Evolutionary conservation across 768 basidiomycete genomes (phyloP).

Genomic region (Kwoniella bestiolae): DNA sequence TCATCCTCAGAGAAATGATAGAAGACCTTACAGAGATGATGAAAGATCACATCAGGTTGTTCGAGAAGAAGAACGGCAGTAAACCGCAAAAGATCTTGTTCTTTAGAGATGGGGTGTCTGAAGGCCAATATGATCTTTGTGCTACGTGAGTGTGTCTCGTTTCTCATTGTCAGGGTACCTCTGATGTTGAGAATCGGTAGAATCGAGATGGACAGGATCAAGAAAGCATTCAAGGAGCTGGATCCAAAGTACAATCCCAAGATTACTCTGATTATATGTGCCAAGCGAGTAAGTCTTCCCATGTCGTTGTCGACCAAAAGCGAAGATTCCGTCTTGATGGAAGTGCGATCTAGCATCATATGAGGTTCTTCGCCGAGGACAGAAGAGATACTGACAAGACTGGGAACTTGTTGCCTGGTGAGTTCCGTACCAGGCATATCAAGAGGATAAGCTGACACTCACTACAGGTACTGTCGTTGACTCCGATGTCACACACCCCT

Average conservation of each 20-base stretch:
- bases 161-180: neutral
- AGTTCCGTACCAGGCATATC: neutral
- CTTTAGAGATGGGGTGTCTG: slow-evolving; percentile 56
- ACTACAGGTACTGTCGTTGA: slow-evolving; percentile 47
- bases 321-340: too few relatives aligned
- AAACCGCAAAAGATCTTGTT: slow-evolving; percentile 50
- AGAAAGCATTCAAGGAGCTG: slow-evolving; percentile 34
- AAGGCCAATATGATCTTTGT: slow-evolving; percentile 53
- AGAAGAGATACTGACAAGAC: slow-evolving; percentile 40
- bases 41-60: slow-evolving; percentile 40
- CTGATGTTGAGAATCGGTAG: neutral
- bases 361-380: slow-evolving; percentile 51
- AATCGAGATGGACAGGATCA: neutral
- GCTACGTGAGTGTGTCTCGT: slow-evolving; percentile 34
- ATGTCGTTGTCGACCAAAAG: too few relatives aligned
- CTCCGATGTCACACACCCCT: slow-evolving; percentile 47
- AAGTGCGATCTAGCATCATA: slow-evolving; percentile 35
- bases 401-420: slow-evolving; percentile 43
- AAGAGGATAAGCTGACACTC: neutral
- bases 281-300: slow-evolving; percentile 39
- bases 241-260: slow-evolving; percentile 50
- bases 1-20: slow-evolving; percentile 52
- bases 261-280: slow-evolving; percentile 51
- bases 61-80: slow-evolving; percentile 39
- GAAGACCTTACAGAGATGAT: slow-evolving; percentile 49